phyloP scores from a whole-genome alignment of 2,329 filamentous ascomycete genomes.

The Diplodia seriata region DNA sequence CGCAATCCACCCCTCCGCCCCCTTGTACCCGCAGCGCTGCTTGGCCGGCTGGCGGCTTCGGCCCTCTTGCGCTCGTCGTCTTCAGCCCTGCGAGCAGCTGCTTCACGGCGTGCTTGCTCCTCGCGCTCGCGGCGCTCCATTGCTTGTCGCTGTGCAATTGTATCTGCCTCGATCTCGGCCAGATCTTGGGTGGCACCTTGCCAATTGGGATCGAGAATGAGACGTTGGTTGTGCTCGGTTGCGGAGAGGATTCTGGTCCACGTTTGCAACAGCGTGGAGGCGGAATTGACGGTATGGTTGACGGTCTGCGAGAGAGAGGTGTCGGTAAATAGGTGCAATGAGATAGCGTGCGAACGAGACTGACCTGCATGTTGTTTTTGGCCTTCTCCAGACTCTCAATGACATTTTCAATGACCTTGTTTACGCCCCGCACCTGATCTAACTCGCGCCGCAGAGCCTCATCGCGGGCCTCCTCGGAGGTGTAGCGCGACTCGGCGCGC shows the following conservation, averaged over 20 bases:
- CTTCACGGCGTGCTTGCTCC: constrained; percentile 78
- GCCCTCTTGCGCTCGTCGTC: constrained; percentile 64
- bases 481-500: constrained; percentile 60
- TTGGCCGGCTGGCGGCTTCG: constrained; percentile 58
- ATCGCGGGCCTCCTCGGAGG: constrained; percentile 73
- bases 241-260: constrained; percentile 97
- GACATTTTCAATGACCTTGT: constrained; percentile 82
- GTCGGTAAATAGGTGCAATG: constrained; percentile 3
- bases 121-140: constrained; percentile 78
- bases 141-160: constrained; percentile 73
- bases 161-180: constrained; percentile 84
- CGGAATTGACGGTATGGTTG: constrained; percentile 81
- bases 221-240: constrained; percentile 94
- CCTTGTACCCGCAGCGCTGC: constrained; percentile 47
- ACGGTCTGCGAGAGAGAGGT: constrained; percentile 69
- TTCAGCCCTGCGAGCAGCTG: constrained; percentile 63
- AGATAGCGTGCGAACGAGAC: constrained; percentile 36
- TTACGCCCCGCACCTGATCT: constrained; percentile 83
- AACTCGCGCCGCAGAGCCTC: constrained; percentile 78
- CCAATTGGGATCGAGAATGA: constrained; percentile 89
- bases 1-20: constrained; percentile 43
- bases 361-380: constrained; percentile 77
- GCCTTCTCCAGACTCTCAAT: constrained; percentile 74
- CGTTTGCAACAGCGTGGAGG: constrained; percentile 87
- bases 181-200: constrained; percentile 87